Base-by-base conservation (phyloP, 139 green algal genomes). In the Ettlia oleoabundans region DNA sequence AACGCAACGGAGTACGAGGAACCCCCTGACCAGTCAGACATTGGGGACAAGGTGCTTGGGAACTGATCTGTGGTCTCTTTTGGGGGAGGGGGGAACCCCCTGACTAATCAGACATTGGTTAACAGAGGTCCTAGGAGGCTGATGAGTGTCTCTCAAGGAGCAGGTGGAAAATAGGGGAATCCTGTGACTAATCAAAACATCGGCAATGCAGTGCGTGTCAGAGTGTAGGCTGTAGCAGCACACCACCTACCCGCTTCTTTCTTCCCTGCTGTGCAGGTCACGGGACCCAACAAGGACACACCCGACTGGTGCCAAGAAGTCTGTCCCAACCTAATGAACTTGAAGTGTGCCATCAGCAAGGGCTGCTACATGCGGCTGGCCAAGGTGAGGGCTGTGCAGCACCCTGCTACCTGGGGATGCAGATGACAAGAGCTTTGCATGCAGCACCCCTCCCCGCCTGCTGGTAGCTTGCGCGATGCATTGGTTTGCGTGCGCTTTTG, bases 1-100 rank as follows among this genome's bases (percentile, higher is more conserved):
- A 93, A 92, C 21, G 86, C 85, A 24, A 95, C 91, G 0, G 24
- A 79, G 0, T 92, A 90, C 65, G 67, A 77, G 19, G 66, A 82
- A 19, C 64, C 41, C 24, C 84, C 88, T n/a, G 55, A 76, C 35
- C 65, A 89, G 52, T 83, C 81, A 26, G 64, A 82, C 47, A n/a
- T 86, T 10, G 78, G 79, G 9, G 66, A 38, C 2, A 73, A 79
- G 47, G 83, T 67, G 35, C 28, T 47, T 9, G n/a, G 4, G 30
- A 32, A 24, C 10, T n/a, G 40, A 65, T n/a, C n/a, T n/a, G n/a
- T n/a, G n/a, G n/a, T n/a, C n/a, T n/a, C n/a, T n/a, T n/a, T n/a
- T n/a, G n/a, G n/a, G n/a, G n/a, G n/a, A n/a, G n/a, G n/a, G n/a
- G n/a, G n/a, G n/a, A n/a, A n/a, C n/a, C n/a, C n/a, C n/a, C n/a